These are phyloP conservation scores for Pythium pyrilobum DNA, from an alignment of 352 stramenopile species.

Conservation along the genomic window DNA sequence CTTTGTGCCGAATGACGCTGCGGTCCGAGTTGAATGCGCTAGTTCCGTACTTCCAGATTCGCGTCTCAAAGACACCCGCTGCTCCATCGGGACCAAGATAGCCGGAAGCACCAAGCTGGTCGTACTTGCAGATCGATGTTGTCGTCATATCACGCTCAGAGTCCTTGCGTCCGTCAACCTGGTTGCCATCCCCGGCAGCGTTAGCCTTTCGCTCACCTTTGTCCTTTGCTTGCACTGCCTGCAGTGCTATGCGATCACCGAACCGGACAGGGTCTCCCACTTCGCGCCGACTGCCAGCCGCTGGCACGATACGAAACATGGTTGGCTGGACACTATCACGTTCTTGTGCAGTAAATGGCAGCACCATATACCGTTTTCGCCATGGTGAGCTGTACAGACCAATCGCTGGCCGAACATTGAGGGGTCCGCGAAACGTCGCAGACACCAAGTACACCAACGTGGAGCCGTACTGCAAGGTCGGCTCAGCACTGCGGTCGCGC, in stretches of 20 bases:
- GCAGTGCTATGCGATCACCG: slow-evolving; percentile 66
- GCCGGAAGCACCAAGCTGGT: slow-evolving; percentile 68
- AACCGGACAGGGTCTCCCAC: slow-evolving; percentile 73
- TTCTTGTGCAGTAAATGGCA: slow-evolving; percentile 69
- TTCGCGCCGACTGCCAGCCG: slow-evolving; percentile 38
- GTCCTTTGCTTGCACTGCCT: slow-evolving; percentile 29
- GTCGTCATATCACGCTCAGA: slow-evolving; percentile 5
- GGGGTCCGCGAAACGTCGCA: slow-evolving; percentile 61
- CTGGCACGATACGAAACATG: slow-evolving; percentile 70
- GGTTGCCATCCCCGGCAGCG: background rate
- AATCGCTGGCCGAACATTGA: slow-evolving; percentile 67
- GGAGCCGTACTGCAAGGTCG: slow-evolving; percentile 39
- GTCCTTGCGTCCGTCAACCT: background rate
- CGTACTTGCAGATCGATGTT: slow-evolving; percentile 65
- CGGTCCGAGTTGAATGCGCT: slow-evolving; percentile 82
- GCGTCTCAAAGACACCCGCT: slow-evolving; percentile 71
- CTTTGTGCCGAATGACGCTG: slow-evolving; percentile 67
- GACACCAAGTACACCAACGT: slow-evolving; percentile 74
- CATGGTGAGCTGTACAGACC: slow-evolving; percentile 78
- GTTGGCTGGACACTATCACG: slow-evolving; percentile 63
- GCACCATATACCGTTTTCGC: slow-evolving; percentile 77
- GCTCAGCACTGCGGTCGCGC: slow-evolving; percentile 11
- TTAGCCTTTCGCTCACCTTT: slow-evolving; percentile 4
- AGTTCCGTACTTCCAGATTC: slow-evolving; percentile 78
- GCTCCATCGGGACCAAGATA: slow-evolving; percentile 78